Percentiles rank a stretch among this genome's conserved stretches.
Conservation (phyloP, 768 basidiomycete species). For the Amanita muscaria region DNA sequence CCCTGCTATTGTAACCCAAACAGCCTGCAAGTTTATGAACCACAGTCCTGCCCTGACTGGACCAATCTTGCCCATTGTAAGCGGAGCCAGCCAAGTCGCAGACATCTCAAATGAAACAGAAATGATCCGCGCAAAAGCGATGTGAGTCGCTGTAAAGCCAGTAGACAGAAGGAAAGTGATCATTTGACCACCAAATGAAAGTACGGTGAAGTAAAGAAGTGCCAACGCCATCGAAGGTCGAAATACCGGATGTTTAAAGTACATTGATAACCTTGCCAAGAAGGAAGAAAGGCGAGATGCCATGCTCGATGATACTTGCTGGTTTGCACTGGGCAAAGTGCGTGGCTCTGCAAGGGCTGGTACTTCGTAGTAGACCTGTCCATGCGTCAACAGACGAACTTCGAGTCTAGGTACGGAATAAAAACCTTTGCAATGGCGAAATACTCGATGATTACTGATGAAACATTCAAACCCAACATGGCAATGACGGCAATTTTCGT, state of each 20-base stretch:
- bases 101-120: slow-evolving; percentile 19
- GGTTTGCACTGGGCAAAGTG: background rate
- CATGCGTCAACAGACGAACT: too few relatives aligned
- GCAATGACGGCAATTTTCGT: slow-evolving; percentile 13
- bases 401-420: too few relatives aligned
- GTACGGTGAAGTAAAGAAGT: slow-evolving; percentile 23
- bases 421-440: slow-evolving; percentile 17
- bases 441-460: slow-evolving; percentile 19
- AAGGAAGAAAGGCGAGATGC: background rate
- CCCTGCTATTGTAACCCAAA: slow-evolving; percentile 16
- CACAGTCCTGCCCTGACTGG: slow-evolving; percentile 21
- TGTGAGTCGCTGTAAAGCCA: slow-evolving; percentile 16
- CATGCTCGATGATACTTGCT: background rate
- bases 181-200: slow-evolving; percentile 22
- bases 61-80: slow-evolving; percentile 16
- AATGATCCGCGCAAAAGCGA: slow-evolving; percentile 16
- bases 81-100: slow-evolving; percentile 21
- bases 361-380: slow-evolving; percentile 6
- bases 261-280: slow-evolving; percentile 11
- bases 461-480: slow-evolving; percentile 13
- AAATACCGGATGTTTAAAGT: slow-evolving; percentile 15
- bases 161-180: slow-evolving; percentile 19
- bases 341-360: slow-evolving; percentile 7
- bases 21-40: slow-evolving; percentile 21
- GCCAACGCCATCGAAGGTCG: slow-evolving; percentile 17